Base-by-base conservation (phyloP, 106 monocot species). In the Xerophyta viscosa region DNA sequence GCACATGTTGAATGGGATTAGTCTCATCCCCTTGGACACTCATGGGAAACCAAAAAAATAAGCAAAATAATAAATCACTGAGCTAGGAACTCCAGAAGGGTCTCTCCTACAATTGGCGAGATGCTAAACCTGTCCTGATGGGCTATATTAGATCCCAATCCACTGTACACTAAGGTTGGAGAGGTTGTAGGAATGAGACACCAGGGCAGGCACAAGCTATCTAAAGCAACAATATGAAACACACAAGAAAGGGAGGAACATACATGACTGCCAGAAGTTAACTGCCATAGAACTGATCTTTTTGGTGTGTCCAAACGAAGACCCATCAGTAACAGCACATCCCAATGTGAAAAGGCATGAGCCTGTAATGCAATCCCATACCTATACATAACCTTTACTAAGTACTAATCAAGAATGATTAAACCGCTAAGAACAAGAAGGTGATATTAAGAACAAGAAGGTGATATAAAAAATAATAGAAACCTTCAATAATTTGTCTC, bases 291-390 rank as follows among this genome's bases (percentile, higher is more conserved):
- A 71, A 71, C 65, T 84, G 48, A 90, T 90, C 51, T 75, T 81
- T 59, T 81, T 54, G 15, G 70, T 58, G 56, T 90, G 90, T 60
- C 90, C 84, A 71, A 62, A 53, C 46, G 56, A 62, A 53, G 66
- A 47, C 53, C 44, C 70, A 26, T 71, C 74, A 61, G 77, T 67
- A 71, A 41, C 44, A 45, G 14, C 18, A 47, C 65, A 56, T 29
- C 90, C 90, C 54, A 90, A 60, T 0, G 84, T 84, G 69, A 67
- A 90, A 48, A 90, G 84, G 49, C 90, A 90, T 47, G 90, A 90
- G 64, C 90, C 90, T 62, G 90, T 90, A 33, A 66, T 90, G 60
- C 84, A 84, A 65, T 90, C 90, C 90, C 90, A 90, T 6, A 90
- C 80, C 90, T 84, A 69, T 46, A 52, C n/a, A n/a, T n/a, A n/a